Conservation (phyloP, 139 green algal genomes). For the Chlamydomonas sp. region DNA sequence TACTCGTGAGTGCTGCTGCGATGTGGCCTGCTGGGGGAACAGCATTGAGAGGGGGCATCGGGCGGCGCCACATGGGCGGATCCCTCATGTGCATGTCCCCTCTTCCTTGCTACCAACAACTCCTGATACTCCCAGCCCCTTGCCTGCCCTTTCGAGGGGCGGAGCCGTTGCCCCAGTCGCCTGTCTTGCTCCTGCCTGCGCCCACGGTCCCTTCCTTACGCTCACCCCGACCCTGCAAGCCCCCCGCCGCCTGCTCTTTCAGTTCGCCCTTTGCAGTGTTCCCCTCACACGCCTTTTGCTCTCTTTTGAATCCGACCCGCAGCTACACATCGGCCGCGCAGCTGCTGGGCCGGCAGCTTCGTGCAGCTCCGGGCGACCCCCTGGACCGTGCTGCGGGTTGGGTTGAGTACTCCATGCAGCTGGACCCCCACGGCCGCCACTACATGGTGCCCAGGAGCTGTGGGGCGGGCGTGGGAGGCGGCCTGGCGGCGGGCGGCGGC, state of each 20-base stretch:
- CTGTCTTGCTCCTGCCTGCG: too few relatives aligned
- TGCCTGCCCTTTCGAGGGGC: not conserved
- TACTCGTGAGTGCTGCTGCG: conserved; percentile 8
- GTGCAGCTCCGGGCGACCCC: not conserved
- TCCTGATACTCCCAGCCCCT: not conserved
- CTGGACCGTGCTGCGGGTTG: conserved; percentile 18
- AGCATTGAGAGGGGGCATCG: not conserved
- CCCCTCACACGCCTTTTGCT: not conserved
- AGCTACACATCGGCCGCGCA: conserved; percentile 26
- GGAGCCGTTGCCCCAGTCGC: too few relatives aligned
- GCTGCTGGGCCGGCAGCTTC: conserved; percentile 22
- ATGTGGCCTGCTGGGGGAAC: too few relatives aligned
- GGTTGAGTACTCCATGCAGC: conserved; percentile 1
- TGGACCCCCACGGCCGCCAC: conserved; percentile 11
- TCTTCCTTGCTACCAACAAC: not conserved
- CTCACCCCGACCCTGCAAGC: too few relatives aligned
- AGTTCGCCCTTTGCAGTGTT: not conserved
- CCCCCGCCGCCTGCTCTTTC: not conserved
- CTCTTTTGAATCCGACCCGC: not conserved
- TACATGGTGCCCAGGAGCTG: not conserved
- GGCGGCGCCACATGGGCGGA: not conserved
- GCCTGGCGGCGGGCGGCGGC: not conserved
- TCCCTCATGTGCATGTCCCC: not conserved
- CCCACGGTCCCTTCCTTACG: too few relatives aligned
- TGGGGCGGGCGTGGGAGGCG: not conserved